phyloP scores from a whole-genome alignment of 495 filamentous ascomycete species.

The Talaromyces liani region DNA sequence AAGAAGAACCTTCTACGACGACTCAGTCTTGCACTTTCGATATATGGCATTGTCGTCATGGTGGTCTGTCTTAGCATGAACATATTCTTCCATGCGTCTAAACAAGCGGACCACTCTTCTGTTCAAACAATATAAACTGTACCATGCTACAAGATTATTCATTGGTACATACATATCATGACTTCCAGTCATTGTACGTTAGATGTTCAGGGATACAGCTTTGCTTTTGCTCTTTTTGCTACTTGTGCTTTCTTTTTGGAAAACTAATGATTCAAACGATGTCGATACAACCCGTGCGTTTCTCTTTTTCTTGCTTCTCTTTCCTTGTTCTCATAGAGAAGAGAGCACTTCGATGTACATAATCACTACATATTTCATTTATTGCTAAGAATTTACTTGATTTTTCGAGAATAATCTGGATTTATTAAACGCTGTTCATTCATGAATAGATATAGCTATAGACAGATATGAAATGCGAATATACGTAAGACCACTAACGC shows the following conservation, averaged over 20 bases:
- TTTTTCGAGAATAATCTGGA: too few relatives aligned
- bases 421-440: neutral
- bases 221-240: neutral
- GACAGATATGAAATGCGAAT: neutral
- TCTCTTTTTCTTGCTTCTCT: neutral
- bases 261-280: neutral
- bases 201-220: neutral
- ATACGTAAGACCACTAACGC: neutral
- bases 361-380: neutral
- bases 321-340: neutral
- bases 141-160: neutral
- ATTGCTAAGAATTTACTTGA: neutral
- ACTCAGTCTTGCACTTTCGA: slow-evolving; percentile 64
- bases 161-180: neutral
- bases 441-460: neutral
- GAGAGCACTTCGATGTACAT: neutral
- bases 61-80: slow-evolving; percentile 79
- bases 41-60: slow-evolving; percentile 88
- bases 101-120: slow-evolving; percentile 22
- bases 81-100: slow-evolving; percentile 58
- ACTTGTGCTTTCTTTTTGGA: neutral
- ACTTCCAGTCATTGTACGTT: neutral
- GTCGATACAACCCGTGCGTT: neutral
- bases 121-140: slow-evolving; percentile 10
- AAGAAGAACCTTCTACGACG: slow-evolving; percentile 56